Base-by-base conservation (phyloP, 345 rosid species). In the Rhodamnia rubescens region DNA sequence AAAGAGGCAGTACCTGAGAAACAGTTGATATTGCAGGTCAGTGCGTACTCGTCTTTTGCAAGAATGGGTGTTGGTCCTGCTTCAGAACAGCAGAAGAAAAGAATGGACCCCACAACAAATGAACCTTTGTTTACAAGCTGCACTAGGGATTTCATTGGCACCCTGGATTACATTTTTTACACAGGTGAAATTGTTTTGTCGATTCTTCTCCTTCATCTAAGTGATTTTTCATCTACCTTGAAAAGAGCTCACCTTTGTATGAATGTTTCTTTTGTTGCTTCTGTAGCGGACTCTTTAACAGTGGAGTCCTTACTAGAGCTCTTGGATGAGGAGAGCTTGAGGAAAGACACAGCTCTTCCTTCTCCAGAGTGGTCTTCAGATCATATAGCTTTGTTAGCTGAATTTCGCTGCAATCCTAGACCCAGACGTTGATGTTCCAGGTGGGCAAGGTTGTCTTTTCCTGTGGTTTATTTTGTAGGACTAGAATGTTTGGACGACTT, bases 361-460 rank as follows among this genome's bases (percentile, higher is more conserved):
- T 98, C 99, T 61, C 98, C 99, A 32, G 98, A 95, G 89, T 98
- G 99, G 99, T 98, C 99, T 54, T 98, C 99, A 29, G 98, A 96
- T 95, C 99, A 98, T 90, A 91, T 93, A 86, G 99, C 99, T 52
- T 95, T 98, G 27, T 87, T 98, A 89, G 98, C 98, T 64, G 98
- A 94, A 89, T 98, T 98, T 88, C 95, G 95, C 83, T 96, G 97
- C 94, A 92, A 92, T 91, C 95, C 98, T 42, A 97, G 95, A 91
- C 86, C 93, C 82, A 94, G 98, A 90, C 98, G 98, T 86, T 95
- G 95, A 95, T 87, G 82, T 83, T 84, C 74, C 83, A 83, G 80
- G 95, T 91, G 83, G 24, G 84, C 22, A 29, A 82, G 12, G 27
- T 32, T 56, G 40, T 53, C 26, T 29, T 56, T 52, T 36, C 47